Percentiles rank a stretch among this genome's conserved stretches.
phyloP scores from a whole-genome alignment of 176 grass and related monocot genomes.

The Pharus latifolius region DNA sequence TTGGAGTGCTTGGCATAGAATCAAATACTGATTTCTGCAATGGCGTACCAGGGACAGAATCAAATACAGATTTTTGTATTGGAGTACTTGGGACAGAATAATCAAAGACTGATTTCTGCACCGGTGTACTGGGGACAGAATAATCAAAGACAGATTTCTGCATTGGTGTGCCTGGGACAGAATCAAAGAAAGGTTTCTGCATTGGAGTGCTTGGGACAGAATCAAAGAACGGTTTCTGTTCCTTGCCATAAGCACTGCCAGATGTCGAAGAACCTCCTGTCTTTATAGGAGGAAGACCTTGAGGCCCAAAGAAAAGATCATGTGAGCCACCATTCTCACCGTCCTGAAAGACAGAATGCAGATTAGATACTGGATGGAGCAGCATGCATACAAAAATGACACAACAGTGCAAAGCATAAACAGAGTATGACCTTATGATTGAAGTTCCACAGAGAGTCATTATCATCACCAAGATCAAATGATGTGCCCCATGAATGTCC shows the following conservation, averaged over 20 bases:
- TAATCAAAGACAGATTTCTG: slow-evolving; percentile 50
- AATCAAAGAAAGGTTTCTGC: slow-evolving; percentile 61
- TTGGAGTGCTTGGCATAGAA: slow-evolving; percentile 54
- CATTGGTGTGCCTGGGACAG: slow-evolving; percentile 48
- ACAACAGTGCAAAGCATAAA: not conserved
- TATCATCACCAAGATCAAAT: slow-evolving; percentile 79
- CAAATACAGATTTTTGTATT: slow-evolving; percentile 36
- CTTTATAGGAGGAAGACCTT: slow-evolving; percentile 73
- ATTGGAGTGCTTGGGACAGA: slow-evolving; percentile 52
- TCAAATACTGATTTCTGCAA: slow-evolving; percentile 52
- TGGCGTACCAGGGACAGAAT: slow-evolving; percentile 33
- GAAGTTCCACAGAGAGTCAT: slow-evolving; percentile 84
- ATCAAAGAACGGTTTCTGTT: slow-evolving; percentile 52
- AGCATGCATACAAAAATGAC: not conserved
- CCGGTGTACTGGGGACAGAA: slow-evolving; percentile 34
- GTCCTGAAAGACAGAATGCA: slow-evolving; percentile 41
- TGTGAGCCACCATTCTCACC: slow-evolving; percentile 57
- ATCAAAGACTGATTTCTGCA: slow-evolving; percentile 53
- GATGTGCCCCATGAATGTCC: slow-evolving; percentile 62
- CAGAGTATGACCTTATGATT: slow-evolving; percentile 36
- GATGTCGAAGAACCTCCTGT: slow-evolving; percentile 57
- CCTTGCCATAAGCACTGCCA: slow-evolving; percentile 31
- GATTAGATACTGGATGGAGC: slow-evolving; percentile 1
- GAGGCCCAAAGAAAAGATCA: slow-evolving; percentile 77
- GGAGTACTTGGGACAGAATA: slow-evolving; percentile 58